Evolutionary conservation across 176 grass and related monocot genomes (phyloP).

Genomic region (Oryza glumipatula): DNA sequence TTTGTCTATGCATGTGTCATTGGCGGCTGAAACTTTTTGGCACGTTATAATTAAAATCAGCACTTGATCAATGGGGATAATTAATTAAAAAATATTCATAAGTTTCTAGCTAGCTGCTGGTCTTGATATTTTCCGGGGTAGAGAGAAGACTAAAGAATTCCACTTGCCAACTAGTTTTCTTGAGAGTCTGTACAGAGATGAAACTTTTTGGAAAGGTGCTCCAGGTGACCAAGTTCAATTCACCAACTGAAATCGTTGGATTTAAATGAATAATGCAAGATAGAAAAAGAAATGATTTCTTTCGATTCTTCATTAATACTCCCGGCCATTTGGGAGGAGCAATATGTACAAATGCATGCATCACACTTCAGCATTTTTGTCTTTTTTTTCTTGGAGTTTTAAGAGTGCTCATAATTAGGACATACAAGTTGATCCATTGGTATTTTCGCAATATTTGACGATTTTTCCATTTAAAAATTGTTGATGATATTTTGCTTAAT

Average conservation of each 20-base stretch:
- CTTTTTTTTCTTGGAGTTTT: not conserved
- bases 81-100: not conserved
- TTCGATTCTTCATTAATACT: not conserved
- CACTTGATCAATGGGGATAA: not conserved
- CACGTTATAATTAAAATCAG: not conserved
- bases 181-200: not conserved
- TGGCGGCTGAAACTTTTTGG: slow-evolving; percentile 34
- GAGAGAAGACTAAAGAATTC: not conserved
- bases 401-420: not conserved
- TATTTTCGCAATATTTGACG: not conserved
- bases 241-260: not conserved
- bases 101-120: not conserved
- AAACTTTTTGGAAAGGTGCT: slow-evolving; percentile 6
- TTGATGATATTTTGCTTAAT: not conserved
- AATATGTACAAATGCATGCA: not conserved
- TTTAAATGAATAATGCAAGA: not conserved
- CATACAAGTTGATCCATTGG: not conserved
- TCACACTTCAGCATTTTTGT: not conserved
- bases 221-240: not conserved
- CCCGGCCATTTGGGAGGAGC: not conserved
- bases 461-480: not conserved
- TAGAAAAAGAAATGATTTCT: not conserved
- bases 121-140: slow-evolving; percentile 9
- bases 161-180: slow-evolving; percentile 16
- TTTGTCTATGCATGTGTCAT: not conserved